phyloP scores from a whole-genome alignment of 495 filamentous ascomycete genomes.

The Podospora appendiculata region DNA sequence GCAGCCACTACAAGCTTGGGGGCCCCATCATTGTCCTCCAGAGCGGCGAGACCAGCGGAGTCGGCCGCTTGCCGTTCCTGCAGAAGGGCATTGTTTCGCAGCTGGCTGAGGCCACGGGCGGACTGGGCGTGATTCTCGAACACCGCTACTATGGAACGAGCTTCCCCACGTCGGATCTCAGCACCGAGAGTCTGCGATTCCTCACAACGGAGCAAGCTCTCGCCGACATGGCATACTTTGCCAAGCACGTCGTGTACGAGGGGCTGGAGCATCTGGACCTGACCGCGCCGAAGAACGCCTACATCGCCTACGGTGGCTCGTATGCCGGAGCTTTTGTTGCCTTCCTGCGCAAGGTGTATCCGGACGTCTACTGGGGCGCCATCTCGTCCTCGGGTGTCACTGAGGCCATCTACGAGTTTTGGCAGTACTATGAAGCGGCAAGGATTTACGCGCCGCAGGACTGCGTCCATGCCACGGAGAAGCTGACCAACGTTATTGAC shows the following conservation, averaged over 20 bases:
- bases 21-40: constrained; percentile 67
- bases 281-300: constrained; percentile 49
- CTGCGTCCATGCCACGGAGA: constrained; percentile 50
- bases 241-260: constrained; percentile 53
- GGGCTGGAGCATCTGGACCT: constrained; percentile 56
- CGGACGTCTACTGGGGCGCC: constrained; percentile 58
- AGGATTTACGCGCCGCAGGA: constrained; percentile 40
- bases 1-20: constrained; percentile 54
- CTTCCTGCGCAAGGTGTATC: constrained; percentile 61
- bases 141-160: constrained; percentile 67
- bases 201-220: constrained; percentile 68
- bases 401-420: constrained; percentile 63
- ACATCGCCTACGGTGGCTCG: constrained; percentile 66
- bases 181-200: constrained; percentile 60
- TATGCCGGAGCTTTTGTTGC: constrained; percentile 69
- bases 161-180: constrained; percentile 50
- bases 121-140: constrained; percentile 68
- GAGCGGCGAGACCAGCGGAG: constrained; percentile 54
- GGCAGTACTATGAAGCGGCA: constrained; percentile 62
- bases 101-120: constrained; percentile 54
- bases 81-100: constrained; percentile 62
- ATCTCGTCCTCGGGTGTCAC: constrained; percentile 68
- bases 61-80: constrained; percentile 51
- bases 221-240: constrained; percentile 67
- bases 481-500: constrained; percentile 54